These are phyloP conservation scores for Opeltia flavorubescens DNA, from an alignment of 495 filamentous ascomycete species.

Conservation along the genomic window DNA sequence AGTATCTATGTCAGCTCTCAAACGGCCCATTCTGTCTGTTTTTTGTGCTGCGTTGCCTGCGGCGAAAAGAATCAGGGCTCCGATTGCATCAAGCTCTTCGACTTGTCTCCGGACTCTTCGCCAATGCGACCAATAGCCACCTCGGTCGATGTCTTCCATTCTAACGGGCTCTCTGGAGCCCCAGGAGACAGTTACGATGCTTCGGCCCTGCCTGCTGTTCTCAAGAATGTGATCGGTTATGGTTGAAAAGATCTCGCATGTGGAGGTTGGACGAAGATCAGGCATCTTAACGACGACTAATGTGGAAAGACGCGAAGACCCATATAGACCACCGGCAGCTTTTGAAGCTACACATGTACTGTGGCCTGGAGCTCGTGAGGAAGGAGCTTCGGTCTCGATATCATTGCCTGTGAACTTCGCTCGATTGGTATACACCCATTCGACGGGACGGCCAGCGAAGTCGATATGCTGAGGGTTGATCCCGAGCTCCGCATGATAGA, in stretches of 20 bases:
- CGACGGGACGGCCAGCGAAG: not conserved
- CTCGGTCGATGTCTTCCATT: not conserved
- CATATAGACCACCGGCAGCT: conserved; percentile 1
- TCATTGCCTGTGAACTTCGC: not conserved
- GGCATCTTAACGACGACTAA: conserved; percentile 6
- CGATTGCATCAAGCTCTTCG: not conserved
- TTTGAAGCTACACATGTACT: conserved; percentile 6
- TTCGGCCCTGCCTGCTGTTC: not conserved
- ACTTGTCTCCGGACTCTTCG: not conserved
- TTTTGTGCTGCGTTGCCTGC: not conserved
- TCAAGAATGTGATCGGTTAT: not conserved
- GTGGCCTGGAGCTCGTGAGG: not conserved
- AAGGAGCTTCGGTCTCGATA: not conserved
- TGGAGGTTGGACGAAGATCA: not conserved
- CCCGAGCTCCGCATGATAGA: conserved; percentile 1
- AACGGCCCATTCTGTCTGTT: not conserved
- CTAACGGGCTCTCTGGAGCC: not conserved
- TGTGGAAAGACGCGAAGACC: not conserved
- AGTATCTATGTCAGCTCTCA: not conserved
- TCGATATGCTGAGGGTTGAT: not conserved
- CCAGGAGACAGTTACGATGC: conserved; percentile 4
- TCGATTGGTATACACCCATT: not conserved
- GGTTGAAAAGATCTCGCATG: not conserved
- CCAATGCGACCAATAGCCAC: not conserved
- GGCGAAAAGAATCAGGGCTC: not conserved